phyloP scores from a whole-genome alignment of 805 yeast genomes.

The Candida ipomoeae region DNA sequence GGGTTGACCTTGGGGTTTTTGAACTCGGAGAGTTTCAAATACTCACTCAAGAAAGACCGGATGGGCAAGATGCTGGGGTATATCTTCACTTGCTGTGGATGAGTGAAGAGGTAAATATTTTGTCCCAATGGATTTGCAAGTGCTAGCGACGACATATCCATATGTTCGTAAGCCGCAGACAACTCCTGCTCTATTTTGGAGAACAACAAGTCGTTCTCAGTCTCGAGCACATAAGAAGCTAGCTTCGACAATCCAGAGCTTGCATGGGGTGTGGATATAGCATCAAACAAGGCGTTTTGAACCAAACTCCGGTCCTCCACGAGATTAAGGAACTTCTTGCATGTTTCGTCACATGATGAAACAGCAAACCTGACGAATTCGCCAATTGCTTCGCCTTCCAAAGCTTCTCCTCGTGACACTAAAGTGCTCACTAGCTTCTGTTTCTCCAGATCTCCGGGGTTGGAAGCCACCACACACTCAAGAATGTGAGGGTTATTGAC shows the following conservation, averaged over 20 bases:
- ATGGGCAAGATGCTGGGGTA: slow-evolving; percentile 11
- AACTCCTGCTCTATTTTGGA: slow-evolving; percentile 24
- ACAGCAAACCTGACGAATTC: not conserved
- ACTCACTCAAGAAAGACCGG: slow-evolving; percentile 14
- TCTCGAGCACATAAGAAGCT: slow-evolving; percentile 6
- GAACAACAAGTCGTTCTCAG: slow-evolving; percentile 14
- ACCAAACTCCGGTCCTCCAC: slow-evolving; percentile 8
- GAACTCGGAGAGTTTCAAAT: not conserved
- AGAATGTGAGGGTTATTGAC: slow-evolving; percentile 17
- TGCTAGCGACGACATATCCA: slow-evolving; percentile 28
- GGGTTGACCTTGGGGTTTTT: slow-evolving; percentile 2
- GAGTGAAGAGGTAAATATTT: slow-evolving; percentile 30
- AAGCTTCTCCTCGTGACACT: slow-evolving; percentile 1
- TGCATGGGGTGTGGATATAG: not conserved
- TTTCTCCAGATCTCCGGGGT: slow-evolving; percentile 6
- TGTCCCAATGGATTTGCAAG: slow-evolving; percentile 46
- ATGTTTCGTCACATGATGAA: not conserved
- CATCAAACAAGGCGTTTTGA: slow-evolving; percentile 4
- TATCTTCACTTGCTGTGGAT: slow-evolving; percentile 2
- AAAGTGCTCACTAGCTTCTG: slow-evolving; percentile 15
- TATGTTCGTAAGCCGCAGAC: slow-evolving; percentile 6
- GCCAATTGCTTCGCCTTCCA: not conserved
- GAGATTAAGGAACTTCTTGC: slow-evolving; percentile 12
- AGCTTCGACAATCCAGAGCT: slow-evolving; percentile 14
- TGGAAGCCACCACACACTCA: slow-evolving; percentile 16